Evolutionary conservation across 192 early-diverging fungal species (phyloP), one percentile per base, ranked within the genome.

Genomic region (Ambispora gerdemannii): DNA sequence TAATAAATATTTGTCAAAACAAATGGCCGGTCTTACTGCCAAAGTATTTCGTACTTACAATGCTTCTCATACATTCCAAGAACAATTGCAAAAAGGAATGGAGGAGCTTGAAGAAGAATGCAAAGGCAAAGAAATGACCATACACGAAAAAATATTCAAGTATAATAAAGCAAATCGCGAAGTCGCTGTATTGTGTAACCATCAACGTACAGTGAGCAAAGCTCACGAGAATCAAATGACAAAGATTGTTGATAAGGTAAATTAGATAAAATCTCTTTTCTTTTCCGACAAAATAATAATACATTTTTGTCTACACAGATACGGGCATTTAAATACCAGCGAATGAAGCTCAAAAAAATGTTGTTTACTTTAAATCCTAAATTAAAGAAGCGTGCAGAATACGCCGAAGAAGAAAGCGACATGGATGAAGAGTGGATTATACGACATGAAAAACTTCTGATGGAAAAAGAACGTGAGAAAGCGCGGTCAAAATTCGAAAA

Each of bases 41-140:
- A 98, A 98, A 77, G 97, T 98, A 17, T 98, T 98, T 82, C 95
- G 97, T 93, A 98, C 97, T 25, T 97, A 87, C 79, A 98, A 98
- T 72, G 97, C 97, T 6, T 97, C 95, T 17, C 81, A 83, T 68
- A 94, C 93, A 2, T 96, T 97, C 83, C 93, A 97, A 80, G 81
- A 92, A 56, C 88, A 98, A 78, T 82, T 98, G 27, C 62, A 86
- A 13, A 77, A 77, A 55, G 75, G 81, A 69, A 96, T 92, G 15
- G 87, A 88, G 1, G 63, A 50, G 4, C 15, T 43, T 6, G 7
- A 43, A 43, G 38, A 15, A 43, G 15, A 43, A 43, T 13, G 22
- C 11, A 43, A 43, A 43, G 11, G 22, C 11, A 22, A 31, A 7
- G 77, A 88, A 13, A 92, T 89, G 20, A 85, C 89, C 0, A 67